phyloP scores from a whole-genome alignment of 2,329 filamentous ascomycete species.

The Colletotrichum scovillei region DNA sequence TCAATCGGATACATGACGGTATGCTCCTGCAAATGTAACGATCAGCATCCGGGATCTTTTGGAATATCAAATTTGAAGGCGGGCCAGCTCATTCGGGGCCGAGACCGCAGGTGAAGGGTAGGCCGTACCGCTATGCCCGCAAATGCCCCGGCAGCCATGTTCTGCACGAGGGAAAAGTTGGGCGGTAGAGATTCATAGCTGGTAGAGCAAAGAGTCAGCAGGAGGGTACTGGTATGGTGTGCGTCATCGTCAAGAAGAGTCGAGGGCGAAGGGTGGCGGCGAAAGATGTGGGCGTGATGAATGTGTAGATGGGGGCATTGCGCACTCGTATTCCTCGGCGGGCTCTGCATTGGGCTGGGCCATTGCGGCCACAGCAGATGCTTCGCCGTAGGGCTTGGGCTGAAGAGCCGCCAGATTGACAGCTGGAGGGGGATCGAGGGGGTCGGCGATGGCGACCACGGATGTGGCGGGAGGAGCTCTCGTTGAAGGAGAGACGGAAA shows the following conservation, averaged over 20 bases:
- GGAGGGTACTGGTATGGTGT: background rate
- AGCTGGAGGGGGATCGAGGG: conserved; percentile 41
- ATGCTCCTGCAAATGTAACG: conserved; percentile 76
- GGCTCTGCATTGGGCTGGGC: conserved; percentile 74
- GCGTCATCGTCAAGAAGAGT: background rate
- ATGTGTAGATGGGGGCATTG: conserved; percentile 13
- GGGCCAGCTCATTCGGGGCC: background rate
- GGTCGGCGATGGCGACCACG: conserved; percentile 22
- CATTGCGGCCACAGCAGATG: conserved; percentile 76
- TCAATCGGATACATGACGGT: conserved; percentile 99
- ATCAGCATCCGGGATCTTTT: conserved; percentile 33
- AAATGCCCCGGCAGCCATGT: conserved; percentile 96
- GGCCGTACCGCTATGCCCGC: conserved; percentile 88
- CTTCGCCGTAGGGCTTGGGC: conserved; percentile 70
- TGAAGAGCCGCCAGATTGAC: conserved; percentile 73
- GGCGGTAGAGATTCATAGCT: conserved; percentile 94
- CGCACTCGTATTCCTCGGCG: conserved; percentile 75
- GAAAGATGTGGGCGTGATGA: background rate
- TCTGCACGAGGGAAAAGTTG: conserved; percentile 92
- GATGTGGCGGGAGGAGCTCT: conserved; percentile 19
- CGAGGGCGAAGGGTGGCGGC: background rate
- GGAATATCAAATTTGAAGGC: background rate
- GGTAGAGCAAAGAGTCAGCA: conserved; percentile 35
- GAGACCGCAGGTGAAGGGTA: conserved; percentile 1
- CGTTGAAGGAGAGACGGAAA: conserved; percentile 9